phyloP scores from a whole-genome alignment of 192 early-diverging fungal species.

The Gamsiella multidivaricata region DNA sequence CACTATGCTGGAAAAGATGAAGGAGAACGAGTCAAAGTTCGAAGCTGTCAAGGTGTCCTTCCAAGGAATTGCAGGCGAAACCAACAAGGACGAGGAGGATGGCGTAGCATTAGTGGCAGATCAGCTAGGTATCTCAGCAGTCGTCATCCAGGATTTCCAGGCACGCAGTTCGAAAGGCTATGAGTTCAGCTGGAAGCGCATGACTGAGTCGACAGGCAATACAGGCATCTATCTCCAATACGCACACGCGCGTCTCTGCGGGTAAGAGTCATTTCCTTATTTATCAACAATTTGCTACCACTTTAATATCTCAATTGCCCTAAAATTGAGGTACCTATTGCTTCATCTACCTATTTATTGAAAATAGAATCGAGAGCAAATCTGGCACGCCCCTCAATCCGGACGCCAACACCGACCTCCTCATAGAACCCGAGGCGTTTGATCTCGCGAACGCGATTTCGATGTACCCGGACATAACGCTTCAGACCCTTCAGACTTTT shows the following conservation, averaged over 20 bases:
- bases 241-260: slow-evolving; percentile 91
- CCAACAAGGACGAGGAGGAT: neutral
- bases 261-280: slow-evolving; percentile 52
- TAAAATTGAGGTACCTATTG: no score
- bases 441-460: slow-evolving; percentile 80
- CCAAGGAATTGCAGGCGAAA: neutral
- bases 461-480: slow-evolving; percentile 84
- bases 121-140: slow-evolving; percentile 85
- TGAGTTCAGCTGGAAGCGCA: slow-evolving; percentile 88
- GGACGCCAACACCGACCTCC: slow-evolving; percentile 66
- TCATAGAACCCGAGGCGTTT: slow-evolving; percentile 77
- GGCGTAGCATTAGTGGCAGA: slow-evolving; percentile 75
- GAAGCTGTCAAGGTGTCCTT: slow-evolving; percentile 63
- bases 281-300: neutral
- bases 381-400: slow-evolving; percentile 57
- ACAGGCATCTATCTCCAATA: slow-evolving; percentile 98
- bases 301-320: no score
- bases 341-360: neutral
- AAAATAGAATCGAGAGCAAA: slow-evolving; percentile 78
- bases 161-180: slow-evolving; percentile 91
- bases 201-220: slow-evolving; percentile 92
- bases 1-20: slow-evolving; percentile 85
- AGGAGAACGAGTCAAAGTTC: slow-evolving; percentile 80
- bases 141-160: slow-evolving; percentile 89
- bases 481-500: slow-evolving; percentile 63